Base-by-base conservation (phyloP, 1,284 basidiomycete species). In the Trichosporon coremiiforme region DNA sequence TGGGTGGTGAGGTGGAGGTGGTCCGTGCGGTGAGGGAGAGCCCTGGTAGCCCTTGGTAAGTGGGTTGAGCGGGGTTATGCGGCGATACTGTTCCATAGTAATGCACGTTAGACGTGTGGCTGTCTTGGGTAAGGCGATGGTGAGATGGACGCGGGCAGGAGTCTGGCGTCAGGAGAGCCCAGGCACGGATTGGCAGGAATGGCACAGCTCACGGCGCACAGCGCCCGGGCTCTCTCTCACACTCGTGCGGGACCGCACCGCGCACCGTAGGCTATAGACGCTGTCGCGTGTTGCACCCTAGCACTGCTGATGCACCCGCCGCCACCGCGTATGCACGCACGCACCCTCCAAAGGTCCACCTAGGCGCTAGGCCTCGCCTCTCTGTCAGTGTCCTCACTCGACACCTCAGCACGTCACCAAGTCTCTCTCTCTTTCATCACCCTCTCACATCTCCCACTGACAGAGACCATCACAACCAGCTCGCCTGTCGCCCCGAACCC, bases 41-140 rank as follows among this genome's bases (percentile, higher is more conserved):
- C 47, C 31, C 47, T 31, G n/a, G 41, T 6, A 6, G 25, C 41
- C 17, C 45, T 62, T 7, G 66, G 20, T 17, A 45, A 25, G 65
- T 65, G 69, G 22, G 66, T 65, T 70, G 62, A 22, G 36, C 70
- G 70, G 70, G 35, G 65, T 68, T 68, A 68, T 68, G 67, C 41
- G 41, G 41, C 17, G 17, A n/a, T 45, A 45, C 17, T 45, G 15
- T 6, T 4, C 17, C 41, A 45, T n/a, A 17, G 50, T 53, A 53
- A 2, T 10, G 50, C 22, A 20, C 2, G 22, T 25, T 4, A 4
- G 5, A 20, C n/a, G 50, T 53, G 50, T 25, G 22, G 50, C 20
- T 12, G 9, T 4, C 8, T 7, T 8, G 20, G 15, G 50, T 10
- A 17, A 20, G 41, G 38, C 25, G 41, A 5, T 17, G 41, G 41